These are phyloP conservation scores for Umbelopsis vinacea DNA, from an alignment of 192 early-diverging fungal genomes.

Conservation along the genomic window DNA sequence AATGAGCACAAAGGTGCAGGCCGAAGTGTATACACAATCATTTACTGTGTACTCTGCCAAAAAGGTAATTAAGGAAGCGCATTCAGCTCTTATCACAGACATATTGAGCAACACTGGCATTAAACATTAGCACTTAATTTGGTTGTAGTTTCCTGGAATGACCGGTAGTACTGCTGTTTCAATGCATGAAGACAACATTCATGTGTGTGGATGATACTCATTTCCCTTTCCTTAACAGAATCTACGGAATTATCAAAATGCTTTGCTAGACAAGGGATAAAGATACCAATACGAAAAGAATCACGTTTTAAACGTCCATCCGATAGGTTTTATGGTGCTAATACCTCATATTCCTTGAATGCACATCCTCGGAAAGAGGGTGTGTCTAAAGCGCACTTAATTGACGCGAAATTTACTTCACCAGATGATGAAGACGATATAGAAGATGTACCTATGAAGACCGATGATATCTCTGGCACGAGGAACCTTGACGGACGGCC, in stretches of 20 bases:
- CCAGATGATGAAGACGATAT: conserved; percentile 10
- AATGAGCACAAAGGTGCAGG: conserved; percentile 42
- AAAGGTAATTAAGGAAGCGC: conserved; percentile 28
- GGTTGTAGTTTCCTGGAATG: conserved; percentile 67
- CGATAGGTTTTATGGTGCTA: conserved; percentile 21
- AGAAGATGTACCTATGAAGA: too few relatives aligned
- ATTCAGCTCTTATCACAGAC: not conserved
- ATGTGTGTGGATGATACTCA: not conserved
- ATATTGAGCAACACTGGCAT: not conserved
- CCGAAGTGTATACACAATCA: conserved; percentile 60
- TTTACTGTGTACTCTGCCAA: conserved; percentile 81
- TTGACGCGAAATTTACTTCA: conserved; percentile 5
- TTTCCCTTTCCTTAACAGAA: conserved; percentile 44
- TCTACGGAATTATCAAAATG: conserved; percentile 74
- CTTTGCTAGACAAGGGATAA: conserved; percentile 78
- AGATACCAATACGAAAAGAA: conserved; percentile 76
- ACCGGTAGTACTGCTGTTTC: conserved; percentile 21
- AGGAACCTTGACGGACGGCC: not conserved
- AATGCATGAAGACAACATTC: not conserved
- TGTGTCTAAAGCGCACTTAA: not conserved
- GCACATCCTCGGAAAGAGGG: not conserved
- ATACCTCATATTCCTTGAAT: conserved; percentile 16
- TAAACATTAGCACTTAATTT: not conserved
- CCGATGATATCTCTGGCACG: not conserved
- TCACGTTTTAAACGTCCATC: conserved; percentile 20